Evolutionary conservation across 2,329 filamentous ascomycete genomes (phyloP), one percentile per base, ranked within the genome.

Genomic region (Fusarium cyanostomum): DNA sequence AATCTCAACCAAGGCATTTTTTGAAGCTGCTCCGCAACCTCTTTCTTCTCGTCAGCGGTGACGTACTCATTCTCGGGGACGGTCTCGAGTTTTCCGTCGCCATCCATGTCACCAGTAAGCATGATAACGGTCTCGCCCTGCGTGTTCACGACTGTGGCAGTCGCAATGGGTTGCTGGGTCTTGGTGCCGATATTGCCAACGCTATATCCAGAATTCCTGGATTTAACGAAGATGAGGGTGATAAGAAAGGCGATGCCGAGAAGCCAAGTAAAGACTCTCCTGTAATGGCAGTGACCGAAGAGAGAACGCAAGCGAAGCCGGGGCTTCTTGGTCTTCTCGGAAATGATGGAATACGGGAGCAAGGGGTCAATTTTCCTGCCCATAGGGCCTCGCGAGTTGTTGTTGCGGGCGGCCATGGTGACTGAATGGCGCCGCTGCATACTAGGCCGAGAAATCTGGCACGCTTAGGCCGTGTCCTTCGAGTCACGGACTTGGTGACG

Each of bases 231-330:
- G 3, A 77, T 66, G 33, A 83, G 38, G 5, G 74, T 75, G 9
- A 82, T 67, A 16, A 86, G 69, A 31, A 76, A 59, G 43, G 81
- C 71, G 45, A 79, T 69, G 12, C 77, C 72, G n/a, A 80, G 58
- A 7, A 75, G 76, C 83, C 84, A 86, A 69, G 84, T 73, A 38
- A 85, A 72, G 16, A 86, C 76, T 52, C 84, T 78, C 35, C 82
- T 79, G 66, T 85, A 85, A 31, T 85, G 74, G 64, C 80, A 84
- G 66, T 84, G 80, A 12, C 82, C 76, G n/a, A 86, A 69, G 11
- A 86, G 64, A 7, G 80, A 73, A 59, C 78, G 79, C 18, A 83
- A 70, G 51, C 79, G 74, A 44, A 82, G 71, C 51, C 73, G 77
- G 15, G 69, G 69, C 53, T 71, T 71, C 59, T 67, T 71, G 5